Percentiles rank a stretch among this genome's conserved stretches.
phyloP scores from a whole-genome alignment of 2,329 filamentous ascomycete species.

The Curvularia lunata region DNA sequence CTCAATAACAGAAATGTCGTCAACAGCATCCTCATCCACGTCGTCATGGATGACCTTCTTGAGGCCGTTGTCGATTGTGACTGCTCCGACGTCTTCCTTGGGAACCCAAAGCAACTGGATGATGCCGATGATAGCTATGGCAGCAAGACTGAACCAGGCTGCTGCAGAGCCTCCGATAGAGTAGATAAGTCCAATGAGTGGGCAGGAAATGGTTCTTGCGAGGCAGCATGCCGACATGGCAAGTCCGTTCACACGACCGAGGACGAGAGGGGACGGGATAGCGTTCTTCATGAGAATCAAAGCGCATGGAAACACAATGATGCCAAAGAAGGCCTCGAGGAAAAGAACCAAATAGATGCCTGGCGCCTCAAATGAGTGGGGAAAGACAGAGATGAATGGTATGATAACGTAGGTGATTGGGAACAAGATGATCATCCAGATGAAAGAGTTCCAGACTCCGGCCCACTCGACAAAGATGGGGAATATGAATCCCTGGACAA shows the following conservation, averaged over 20 bases:
- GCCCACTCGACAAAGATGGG: conserved; percentile 67
- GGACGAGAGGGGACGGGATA: conserved; percentile 64
- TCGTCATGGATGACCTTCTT: conserved; percentile 37
- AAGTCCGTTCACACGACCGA: conserved; percentile 74
- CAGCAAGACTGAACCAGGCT: conserved; percentile 65
- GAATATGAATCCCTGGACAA: conserved; percentile 76
- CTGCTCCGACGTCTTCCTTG: conserved; percentile 51
- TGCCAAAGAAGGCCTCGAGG: conserved; percentile 70
- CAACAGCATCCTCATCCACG: conserved; percentile 34
- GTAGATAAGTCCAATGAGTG: conserved; percentile 71
- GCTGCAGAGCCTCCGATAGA: conserved; percentile 65
- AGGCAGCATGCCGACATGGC: conserved; percentile 69
- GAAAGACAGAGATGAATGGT: conserved; percentile 69
- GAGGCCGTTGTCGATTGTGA: conserved; percentile 43
- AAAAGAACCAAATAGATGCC: conserved; percentile 70
- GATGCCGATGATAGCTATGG: conserved; percentile 62
- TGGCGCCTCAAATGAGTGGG: conserved; percentile 58
- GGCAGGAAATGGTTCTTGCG: conserved; percentile 72
- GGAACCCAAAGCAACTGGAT: conserved; percentile 64
- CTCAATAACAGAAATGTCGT: conserved; percentile 37
- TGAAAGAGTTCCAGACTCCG: conserved; percentile 71
- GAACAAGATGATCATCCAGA: conserved; percentile 69
- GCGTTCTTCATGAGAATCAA: conserved; percentile 80
- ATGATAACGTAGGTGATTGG: conserved; percentile 72
- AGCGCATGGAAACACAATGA: conserved; percentile 70